Base-by-base conservation (phyloP, 2,329 filamentous ascomycete genomes). In the Drechslerella dactyloides region DNA sequence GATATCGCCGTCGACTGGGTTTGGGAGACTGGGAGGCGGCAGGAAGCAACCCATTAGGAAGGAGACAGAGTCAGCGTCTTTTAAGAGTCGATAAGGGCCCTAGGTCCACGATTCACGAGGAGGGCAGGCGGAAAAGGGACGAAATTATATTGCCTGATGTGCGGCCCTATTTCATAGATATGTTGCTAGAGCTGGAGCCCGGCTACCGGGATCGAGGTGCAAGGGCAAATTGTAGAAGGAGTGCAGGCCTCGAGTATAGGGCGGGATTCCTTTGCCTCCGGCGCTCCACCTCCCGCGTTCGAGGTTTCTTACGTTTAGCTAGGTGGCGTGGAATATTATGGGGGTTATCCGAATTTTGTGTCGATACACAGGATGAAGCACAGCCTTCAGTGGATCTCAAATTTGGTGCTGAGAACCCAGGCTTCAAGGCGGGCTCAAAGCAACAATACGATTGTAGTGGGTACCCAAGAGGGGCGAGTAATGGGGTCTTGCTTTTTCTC, bases 21-120 rank as follows among this genome's bases (percentile, higher is more conserved):
- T 57, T 66, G 37, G 37, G 46, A 33, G 51, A 59, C 48, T 61
- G 24, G 58, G 55, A 33, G 51, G 42, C 52, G 55, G 69, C 44
- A 51, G 46, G 30, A 57, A 53, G 17, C 19, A 60, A 57, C 62
- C 69, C 69, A 73, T 65, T 65, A 73, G 69, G 62, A 60, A 65
- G 60, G 69, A 73, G 62, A 57, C 48, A 51, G 60, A 42, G 42
- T 52, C 60, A 73, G 51, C 54, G 62, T 53, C 54, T 64, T 64
- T 64, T 64, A 64, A 63, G 63, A 50, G 66, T 70, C 63, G 59
- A 64, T 70, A 64, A 50, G 55, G 53, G 46, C 51, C 66, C 59
- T 42, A 64, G 66, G 30, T 59, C 66, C 54, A 51, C 54, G 40
- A 70, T 53, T 48, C 42, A 70, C 66, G 61, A 70, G 55, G 54